Evolutionary conservation across 371 early-diverging fungal species (phyloP), one percentile per base, ranked within the genome.

Genomic region (Mucor racemosus): DNA sequence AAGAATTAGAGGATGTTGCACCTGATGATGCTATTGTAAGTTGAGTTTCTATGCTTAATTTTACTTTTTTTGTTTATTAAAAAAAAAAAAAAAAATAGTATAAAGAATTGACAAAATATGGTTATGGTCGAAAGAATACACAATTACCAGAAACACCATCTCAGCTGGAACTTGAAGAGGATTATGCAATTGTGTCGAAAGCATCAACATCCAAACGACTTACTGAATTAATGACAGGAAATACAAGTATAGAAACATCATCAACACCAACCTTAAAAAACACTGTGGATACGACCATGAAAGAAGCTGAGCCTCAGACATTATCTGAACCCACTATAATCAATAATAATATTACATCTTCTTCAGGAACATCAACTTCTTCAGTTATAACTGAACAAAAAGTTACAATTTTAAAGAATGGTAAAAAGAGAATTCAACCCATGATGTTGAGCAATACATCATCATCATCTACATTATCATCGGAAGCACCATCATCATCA

Each of bases 341-440:
- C 1, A 14, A 3, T 34, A 53, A 17, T 9, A 36, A 41, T 8
- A 55, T 14, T 33, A 57, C 50, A 19, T 41, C 48, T 13, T 46
- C 36, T 3, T 26, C 26, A 26, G 26, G 1, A 26, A 26, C 26
- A 3, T 72, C 67, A n/a, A 66, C 74, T 15, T 42, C 65, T 13
- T n/a, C 42, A 17, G 69, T 54, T 54, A 10, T 41, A 9, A 33
- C 44, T 5, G 58, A 77, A 34, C 94, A 93, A 72, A 84, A 75
- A 17, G 85, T 91, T 14, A 87, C 93, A 0, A 76, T 88, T 34
- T 88, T 87, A 7, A 88, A 88, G 46, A 91, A 92, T 67, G 95
- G 95, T 0, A 90, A 91, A 75, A 89, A 88, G 56, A 77, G 95
- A 21, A 94, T 95, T 41, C 87, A 88, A 60, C 95, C 95, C 5